Conservation (phyloP, 2,329 filamentous ascomycete genomes). For the Phyllosticta citrichinensis region DNA sequence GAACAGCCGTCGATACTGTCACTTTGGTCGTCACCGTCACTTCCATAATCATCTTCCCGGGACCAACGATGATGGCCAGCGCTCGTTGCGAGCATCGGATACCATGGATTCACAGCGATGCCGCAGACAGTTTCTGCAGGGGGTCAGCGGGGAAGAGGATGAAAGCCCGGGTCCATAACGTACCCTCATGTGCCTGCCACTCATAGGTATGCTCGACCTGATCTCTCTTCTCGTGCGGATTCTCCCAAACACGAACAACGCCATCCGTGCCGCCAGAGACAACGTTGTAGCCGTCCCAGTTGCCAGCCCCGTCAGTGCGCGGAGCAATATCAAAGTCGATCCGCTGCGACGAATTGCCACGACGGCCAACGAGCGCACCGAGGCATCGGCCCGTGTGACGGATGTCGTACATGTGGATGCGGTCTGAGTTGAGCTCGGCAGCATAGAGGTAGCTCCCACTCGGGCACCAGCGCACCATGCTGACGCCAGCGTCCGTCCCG, state of each 20-base stretch:
- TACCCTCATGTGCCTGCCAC: slow-evolving; percentile 6
- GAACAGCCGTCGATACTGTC: neutral
- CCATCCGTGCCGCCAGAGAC: slow-evolving; percentile 53
- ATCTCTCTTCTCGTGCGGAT: slow-evolving; percentile 15
- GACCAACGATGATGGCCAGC: neutral
- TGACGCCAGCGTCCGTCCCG: slow-evolving; percentile 38
- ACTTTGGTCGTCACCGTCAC: neutral
- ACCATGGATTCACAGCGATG: neutral
- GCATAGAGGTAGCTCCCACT: slow-evolving; percentile 50
- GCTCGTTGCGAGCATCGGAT: neutral
- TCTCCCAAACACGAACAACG: slow-evolving; percentile 32
- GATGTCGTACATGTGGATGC: slow-evolving; percentile 49
- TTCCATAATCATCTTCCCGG: neutral
- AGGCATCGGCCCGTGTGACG: slow-evolving; percentile 43
- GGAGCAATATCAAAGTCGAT: slow-evolving; percentile 44
- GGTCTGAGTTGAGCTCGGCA: slow-evolving; percentile 46
- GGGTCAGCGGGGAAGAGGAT: neutral
- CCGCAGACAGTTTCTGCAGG: neutral
- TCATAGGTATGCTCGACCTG: neutral
- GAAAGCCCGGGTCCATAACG: neutral
- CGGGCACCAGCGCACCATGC: slow-evolving; percentile 47
- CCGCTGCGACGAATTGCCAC: slow-evolving; percentile 43
- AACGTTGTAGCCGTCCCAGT: slow-evolving; percentile 36
- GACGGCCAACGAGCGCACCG: slow-evolving; percentile 36
- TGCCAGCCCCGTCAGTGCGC: slow-evolving; percentile 19